Base-by-base conservation (phyloP, 2,329 filamentous ascomycete genomes). In the Fusarium pilosicola region DNA sequence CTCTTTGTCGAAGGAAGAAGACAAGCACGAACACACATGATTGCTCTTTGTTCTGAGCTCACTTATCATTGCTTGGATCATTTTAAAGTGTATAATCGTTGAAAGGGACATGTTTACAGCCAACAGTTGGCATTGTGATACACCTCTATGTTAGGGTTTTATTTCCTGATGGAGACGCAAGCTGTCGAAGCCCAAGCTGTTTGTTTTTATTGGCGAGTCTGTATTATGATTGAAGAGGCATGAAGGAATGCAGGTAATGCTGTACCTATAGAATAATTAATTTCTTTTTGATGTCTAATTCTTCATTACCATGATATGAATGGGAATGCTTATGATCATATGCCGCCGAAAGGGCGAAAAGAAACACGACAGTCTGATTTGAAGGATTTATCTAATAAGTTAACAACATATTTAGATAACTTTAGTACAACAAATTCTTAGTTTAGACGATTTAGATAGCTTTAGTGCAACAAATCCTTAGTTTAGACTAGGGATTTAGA, bases 101-200 rank as follows among this genome's bases (percentile, higher is more conserved):
- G 45, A 61, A 74, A 48, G 46, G 44, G n/a, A 54, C 26, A 32
- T 56, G 48, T 63, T 63, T 57, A 61, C 45, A 63, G 62, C 41
- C 42, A 30, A 41, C 38, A 36, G 12, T 45, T 39, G 67, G 67
- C 41, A 52, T 61, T 63, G 41, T 49, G 45, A 48, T 45, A 56
- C 42, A 45, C 39, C 38, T 39, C 32, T 36, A 38, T 71, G 20
- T 68, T 32, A 54, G 49, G 26, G 42, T 22, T 66, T 64, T 74
- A n/a, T 65, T 46, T 39, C 62, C 14, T 51, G 36, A 48, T 56
- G 45, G 13, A 54, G 58, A 44, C n/a, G 45, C 15, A 57, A 28
- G 45, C 41, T 32, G 49, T 61, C 26, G 44, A 20, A 46, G 24
- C 49, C 38, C n/a, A 20, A 55, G 18, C 28, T 52, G 38, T 63